These are phyloP conservation scores for Sporormia fimetaria DNA, from an alignment of 495 filamentous ascomycete species.

Conservation along the genomic window DNA sequence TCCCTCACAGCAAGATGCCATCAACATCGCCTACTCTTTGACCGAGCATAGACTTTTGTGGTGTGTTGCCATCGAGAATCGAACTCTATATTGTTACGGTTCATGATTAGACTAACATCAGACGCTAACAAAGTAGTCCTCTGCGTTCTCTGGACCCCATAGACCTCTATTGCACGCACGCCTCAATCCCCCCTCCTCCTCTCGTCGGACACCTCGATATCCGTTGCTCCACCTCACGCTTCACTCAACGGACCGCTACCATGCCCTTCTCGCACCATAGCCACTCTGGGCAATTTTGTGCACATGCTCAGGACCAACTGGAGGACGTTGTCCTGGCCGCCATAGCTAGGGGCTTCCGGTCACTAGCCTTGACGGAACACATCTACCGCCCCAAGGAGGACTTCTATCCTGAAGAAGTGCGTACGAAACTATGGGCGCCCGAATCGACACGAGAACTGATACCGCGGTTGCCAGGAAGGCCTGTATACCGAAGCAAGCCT, in stretches of 20 bases:
- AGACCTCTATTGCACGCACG: too few species aligned
- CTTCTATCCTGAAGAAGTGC: slow-evolving; percentile 86
- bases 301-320: slow-evolving; percentile 71
- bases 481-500: slow-evolving; percentile 29
- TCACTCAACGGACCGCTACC: background rate
- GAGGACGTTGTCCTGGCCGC: slow-evolving; percentile 75
- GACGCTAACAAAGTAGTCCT: too few species aligned
- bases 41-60: too few species aligned
- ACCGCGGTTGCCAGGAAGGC: slow-evolving; percentile 7
- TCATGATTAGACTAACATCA: too few species aligned
- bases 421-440: slow-evolving; percentile 12
- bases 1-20: too few species aligned
- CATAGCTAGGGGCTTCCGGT: slow-evolving; percentile 63
- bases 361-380: slow-evolving; percentile 90
- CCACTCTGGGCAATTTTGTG: slow-evolving; percentile 96
- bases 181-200: too few species aligned
- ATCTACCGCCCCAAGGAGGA: slow-evolving; percentile 74
- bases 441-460: too few species aligned
- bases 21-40: too few species aligned
- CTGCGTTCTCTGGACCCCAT: too few species aligned
- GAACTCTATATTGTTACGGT: too few species aligned
- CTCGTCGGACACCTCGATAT: too few species aligned
- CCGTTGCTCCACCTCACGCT: background rate
- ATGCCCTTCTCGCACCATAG: slow-evolving; percentile 99
- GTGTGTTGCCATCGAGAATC: too few species aligned